Conservation (phyloP, 108 stramenopile genomes). For the Stephanodiscus minutulus region DNA sequence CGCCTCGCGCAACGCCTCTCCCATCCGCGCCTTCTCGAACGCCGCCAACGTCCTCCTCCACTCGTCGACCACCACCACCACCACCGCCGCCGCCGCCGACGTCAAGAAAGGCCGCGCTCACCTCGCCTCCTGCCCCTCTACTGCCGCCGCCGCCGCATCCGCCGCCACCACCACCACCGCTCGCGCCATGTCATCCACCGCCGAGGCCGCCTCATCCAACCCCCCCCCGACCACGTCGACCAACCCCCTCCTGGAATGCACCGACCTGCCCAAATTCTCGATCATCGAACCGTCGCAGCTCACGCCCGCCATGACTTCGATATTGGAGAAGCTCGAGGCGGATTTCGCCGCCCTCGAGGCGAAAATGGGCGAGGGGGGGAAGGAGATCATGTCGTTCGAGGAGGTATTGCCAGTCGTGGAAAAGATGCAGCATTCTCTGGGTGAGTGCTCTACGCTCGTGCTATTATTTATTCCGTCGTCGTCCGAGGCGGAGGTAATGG, state of each 20-base stretch:
- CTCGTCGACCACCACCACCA: background rate
- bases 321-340: slow-evolving; percentile 66
- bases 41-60: slow-evolving; percentile 12
- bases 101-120: too few relatives aligned
- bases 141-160: slow-evolving; percentile 3
- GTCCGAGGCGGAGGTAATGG: too few relatives aligned
- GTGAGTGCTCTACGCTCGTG: slow-evolving; percentile 17
- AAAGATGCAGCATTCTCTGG: slow-evolving; percentile 71
- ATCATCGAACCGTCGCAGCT: slow-evolving; percentile 78
- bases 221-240: slow-evolving; percentile 32
- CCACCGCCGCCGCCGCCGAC: background rate
- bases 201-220: slow-evolving; percentile 3
- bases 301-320: slow-evolving; percentile 78
- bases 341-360: slow-evolving; percentile 77
- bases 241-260: slow-evolving; percentile 87
- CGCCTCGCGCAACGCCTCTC: slow-evolving; percentile 12
- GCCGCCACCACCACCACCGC: slow-evolving; percentile 5
- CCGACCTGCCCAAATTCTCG: slow-evolving; percentile 85
- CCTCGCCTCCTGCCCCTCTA: background rate
- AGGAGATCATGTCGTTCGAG: slow-evolving; percentile 37
- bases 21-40: slow-evolving; percentile 31
- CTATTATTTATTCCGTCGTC: too few relatives aligned
- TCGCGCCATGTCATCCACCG: slow-evolving; percentile 10
- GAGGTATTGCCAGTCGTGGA: slow-evolving; percentile 83
- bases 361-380: slow-evolving; percentile 24